A percentile compares a stretch with the other conserved stretches of the same genome.
Conservation (phyloP, 106 monocot genomes). For the Dendrobium huoshanense region DNA sequence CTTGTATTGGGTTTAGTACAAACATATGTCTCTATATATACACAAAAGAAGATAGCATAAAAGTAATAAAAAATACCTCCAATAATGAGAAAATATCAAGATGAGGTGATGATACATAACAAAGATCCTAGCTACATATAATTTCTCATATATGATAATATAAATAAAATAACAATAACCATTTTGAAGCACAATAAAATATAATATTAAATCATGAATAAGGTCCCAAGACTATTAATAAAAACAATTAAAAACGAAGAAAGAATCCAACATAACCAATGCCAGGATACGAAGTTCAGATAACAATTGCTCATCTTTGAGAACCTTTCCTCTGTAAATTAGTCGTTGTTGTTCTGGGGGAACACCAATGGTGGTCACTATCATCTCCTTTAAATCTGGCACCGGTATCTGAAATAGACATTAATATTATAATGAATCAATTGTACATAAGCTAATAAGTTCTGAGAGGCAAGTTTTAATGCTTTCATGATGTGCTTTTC, state of each 20-base stretch:
- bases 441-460: neutral
- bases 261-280: neutral
- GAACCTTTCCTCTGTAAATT: slow-evolving; percentile 83
- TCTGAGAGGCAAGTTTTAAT: neutral
- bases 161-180: neutral
- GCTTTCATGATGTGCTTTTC: neutral
- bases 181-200: neutral
- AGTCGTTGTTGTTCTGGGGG: slow-evolving; percentile 74
- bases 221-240: neutral
- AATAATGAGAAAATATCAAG: too few species aligned
- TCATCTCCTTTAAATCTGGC: slow-evolving; percentile 54
- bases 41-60: too few species aligned
- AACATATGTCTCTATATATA: too few species aligned
- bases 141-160: neutral
- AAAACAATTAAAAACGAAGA: neutral
- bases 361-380: slow-evolving; percentile 48
- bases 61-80: too few species aligned
- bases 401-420: slow-evolving; percentile 51
- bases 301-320: slow-evolving; percentile 78
- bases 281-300: slow-evolving; percentile 91
- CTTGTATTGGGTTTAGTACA: too few species aligned
- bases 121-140: too few species aligned
- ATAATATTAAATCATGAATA: neutral
- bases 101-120: too few species aligned
- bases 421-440: neutral